Base-by-base conservation (phyloP, 345 rosid genomes). In the Eucalyptus regnans region DNA sequence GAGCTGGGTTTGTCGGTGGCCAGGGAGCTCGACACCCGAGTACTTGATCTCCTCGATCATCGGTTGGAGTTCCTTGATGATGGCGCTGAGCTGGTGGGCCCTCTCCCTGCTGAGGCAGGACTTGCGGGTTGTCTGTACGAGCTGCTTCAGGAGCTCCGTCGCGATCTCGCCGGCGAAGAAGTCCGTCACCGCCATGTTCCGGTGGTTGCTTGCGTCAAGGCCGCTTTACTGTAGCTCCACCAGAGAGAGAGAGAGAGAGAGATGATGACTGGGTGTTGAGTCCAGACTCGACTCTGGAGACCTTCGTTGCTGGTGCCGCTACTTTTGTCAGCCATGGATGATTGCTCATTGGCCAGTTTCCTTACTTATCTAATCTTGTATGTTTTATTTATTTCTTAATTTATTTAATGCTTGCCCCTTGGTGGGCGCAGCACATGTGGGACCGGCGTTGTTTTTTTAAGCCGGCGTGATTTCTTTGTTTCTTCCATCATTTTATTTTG, bases 1-100 rank as follows among this genome's bases (percentile, higher is more conserved):
- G 56, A 97, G 96, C 81, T 96, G 97, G 86, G 43, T n/a, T 29
- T 97, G 99, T 15, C 99, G 99, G 25, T 49, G 3, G 23, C 92
- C 79, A 15, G 97, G 93, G 9, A 97, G 94, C 89, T 97, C 99
- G 12, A 95, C 98, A 91, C 98, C 99, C 87, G 97, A 90, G 91
- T 86, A 95, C 54, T 96, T 95, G 80, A 95, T 95, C 92, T 97
- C 99, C 3, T 41, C 89, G 91, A 96, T 91, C 33, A 93, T 94
- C 18, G 97, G 96, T 8, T 84, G 89, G 64, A 95, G 91, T 1
- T 60, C 86, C 3, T 93, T 22, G 86, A 96, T 91, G 88, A 89
- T 79, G 9, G 4, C 5, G 5, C 81, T 89, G 85, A 96, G 93
- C 3, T 91, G 89, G 0, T 86, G 93, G 7, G 99, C 99, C 43